phyloP scores from a whole-genome alignment of 2,329 filamentous ascomycete genomes.

The Aureobasidium sp. region DNA sequence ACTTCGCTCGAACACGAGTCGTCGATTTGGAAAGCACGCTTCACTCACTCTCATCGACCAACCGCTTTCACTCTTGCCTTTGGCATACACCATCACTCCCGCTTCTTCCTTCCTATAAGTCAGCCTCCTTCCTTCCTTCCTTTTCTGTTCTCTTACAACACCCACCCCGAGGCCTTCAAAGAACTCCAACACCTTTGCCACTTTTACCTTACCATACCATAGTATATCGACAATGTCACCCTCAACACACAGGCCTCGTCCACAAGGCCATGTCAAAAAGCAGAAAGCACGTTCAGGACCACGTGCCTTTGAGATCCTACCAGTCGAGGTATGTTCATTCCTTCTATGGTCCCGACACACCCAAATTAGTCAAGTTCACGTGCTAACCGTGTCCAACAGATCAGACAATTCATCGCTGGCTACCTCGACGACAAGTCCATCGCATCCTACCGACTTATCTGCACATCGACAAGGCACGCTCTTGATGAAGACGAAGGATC shows the following conservation, averaged over 20 bases:
- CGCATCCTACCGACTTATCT: conserved; percentile 31
- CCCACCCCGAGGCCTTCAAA: neutral
- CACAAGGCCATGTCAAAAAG: neutral
- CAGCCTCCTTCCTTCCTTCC: neutral
- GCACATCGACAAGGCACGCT: conserved; percentile 30
- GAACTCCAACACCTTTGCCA: neutral
- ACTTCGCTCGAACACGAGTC: neutral
- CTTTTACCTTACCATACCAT: neutral
- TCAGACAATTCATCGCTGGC: conserved; percentile 32
- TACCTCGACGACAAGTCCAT: conserved; percentile 37
- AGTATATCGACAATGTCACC: neutral
- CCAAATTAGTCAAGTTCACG: too few species aligned
- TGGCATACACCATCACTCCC: neutral
- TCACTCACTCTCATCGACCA: neutral
- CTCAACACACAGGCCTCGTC: neutral
- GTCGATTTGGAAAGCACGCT: neutral
- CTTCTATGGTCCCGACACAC: too few species aligned
- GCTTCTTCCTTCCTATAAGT: neutral
- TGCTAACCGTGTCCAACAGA: conserved; percentile 21
- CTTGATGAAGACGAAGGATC: conserved; percentile 32
- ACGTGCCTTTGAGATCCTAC: conserved; percentile 18
- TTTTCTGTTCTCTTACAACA: neutral
- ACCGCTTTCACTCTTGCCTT: neutral
- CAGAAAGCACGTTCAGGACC: neutral
- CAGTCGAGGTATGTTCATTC: conserved; percentile 20